These are phyloP conservation scores for Moesziomyces antarcticus DNA, from an alignment of 1,284 basidiomycete genomes.

Conservation along the genomic window DNA sequence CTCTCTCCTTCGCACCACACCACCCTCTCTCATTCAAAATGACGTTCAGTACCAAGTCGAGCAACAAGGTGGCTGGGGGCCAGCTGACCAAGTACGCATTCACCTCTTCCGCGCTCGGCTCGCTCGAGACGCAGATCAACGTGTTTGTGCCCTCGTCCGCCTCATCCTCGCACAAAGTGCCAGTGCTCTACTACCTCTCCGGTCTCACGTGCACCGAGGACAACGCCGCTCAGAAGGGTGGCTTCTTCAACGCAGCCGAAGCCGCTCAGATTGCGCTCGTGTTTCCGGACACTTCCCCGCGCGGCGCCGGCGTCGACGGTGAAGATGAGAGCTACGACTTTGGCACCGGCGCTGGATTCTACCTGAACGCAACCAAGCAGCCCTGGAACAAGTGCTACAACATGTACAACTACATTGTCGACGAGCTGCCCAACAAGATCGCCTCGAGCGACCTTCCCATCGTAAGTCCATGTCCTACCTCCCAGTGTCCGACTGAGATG, in stretches of 20 bases:
- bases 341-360: conserved; percentile 66
- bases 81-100: conserved; percentile 60
- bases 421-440: conserved; percentile 56
- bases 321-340: conserved; percentile 82
- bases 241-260: conserved; percentile 58
- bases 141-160: conserved; percentile 84
- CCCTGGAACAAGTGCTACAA: conserved; percentile 61
- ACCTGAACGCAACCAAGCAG: conserved; percentile 63
- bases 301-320: conserved; percentile 87
- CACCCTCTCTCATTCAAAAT: conserved; percentile 9
- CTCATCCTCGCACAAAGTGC: conserved; percentile 72
- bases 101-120: conserved; percentile 78
- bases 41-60: conserved; percentile 40
- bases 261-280: conserved; percentile 81
- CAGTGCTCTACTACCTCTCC: conserved; percentile 85
- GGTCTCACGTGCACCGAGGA: conserved; percentile 96
- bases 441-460: conserved; percentile 43
- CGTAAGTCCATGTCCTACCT: conserved; percentile 17
- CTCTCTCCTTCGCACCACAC: background rate
- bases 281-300: conserved; percentile 94
- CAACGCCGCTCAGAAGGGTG: conserved; percentile 74
- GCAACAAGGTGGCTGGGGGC: conserved; percentile 52
- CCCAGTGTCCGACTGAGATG: background rate
- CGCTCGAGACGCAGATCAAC: conserved; percentile 85
- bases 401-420: conserved; percentile 61